Percentiles rank a stretch among this genome's conserved stretches.
Evolutionary conservation across 306 rosid species (phyloP).

Genomic region (Cucumis cinereus): DNA sequence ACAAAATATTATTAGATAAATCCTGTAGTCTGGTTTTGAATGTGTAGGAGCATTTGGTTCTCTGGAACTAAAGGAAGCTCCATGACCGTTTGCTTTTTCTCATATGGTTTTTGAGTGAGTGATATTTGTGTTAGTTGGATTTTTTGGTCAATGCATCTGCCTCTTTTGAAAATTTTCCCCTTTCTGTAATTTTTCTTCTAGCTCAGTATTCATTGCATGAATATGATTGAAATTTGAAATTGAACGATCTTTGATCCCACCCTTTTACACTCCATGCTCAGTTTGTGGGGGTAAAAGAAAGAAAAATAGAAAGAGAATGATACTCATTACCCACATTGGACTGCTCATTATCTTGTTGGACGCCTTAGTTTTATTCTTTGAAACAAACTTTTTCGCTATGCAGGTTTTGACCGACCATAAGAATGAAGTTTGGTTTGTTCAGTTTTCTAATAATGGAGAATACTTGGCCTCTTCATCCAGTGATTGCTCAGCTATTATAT

Average conservation of each 20-base stretch:
- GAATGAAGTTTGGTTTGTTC: slow-evolving; percentile 93
- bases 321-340: not conserved
- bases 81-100: not conserved
- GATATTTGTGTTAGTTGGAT: not conserved
- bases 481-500: slow-evolving; percentile 77
- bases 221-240: not conserved
- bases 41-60: not conserved
- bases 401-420: slow-evolving; percentile 83
- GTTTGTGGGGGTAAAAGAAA: not conserved
- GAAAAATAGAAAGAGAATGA: not conserved
- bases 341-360: not conserved
- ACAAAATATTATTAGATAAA: not conserved
- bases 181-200: not conserved
- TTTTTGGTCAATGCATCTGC: not conserved
- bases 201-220: not conserved
- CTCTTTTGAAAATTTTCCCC: not conserved
- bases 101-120: not conserved
- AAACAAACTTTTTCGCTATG: slow-evolving; percentile 8
- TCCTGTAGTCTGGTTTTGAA: not conserved
- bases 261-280: not conserved
- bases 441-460: slow-evolving; percentile 78
- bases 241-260: not conserved
- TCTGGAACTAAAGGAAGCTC: not conserved
- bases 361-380: not conserved
- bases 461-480: slow-evolving; percentile 80